Conservation (phyloP, 805 yeast genomes). For the Saccharomycopsis sp. region DNA sequence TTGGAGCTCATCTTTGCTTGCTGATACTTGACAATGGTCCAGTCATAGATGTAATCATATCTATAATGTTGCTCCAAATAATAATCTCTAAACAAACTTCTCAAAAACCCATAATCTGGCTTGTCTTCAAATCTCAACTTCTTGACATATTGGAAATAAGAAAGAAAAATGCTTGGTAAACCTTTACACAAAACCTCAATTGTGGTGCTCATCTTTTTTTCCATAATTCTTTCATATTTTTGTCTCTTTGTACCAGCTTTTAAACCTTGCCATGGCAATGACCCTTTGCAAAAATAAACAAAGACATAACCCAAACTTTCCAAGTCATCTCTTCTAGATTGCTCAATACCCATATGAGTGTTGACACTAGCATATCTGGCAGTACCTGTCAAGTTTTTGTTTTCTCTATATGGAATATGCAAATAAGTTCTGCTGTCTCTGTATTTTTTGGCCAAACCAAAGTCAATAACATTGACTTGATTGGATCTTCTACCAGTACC, state of each 20-base stretch:
- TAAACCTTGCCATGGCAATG: conserved; percentile 97
- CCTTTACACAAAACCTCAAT: conserved; percentile 83
- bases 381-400: conserved; percentile 93
- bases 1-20: conserved; percentile 40
- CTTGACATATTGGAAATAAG: conserved; percentile 81
- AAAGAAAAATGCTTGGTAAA: conserved; percentile 81
- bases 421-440: conserved; percentile 90
- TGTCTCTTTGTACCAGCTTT: conserved; percentile 96
- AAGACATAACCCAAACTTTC: conserved; percentile 92
- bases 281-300: conserved; percentile 90
- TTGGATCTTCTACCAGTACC: conserved; percentile 92
- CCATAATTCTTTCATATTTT: conserved; percentile 93
- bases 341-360: conserved; percentile 95
- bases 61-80: conserved; percentile 81
- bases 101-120: conserved; percentile 86
- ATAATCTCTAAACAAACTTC: conserved; percentile 82
- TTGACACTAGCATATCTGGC: conserved; percentile 94
- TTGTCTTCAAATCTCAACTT: conserved; percentile 90
- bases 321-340: conserved; percentile 91
- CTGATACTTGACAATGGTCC: conserved; percentile 83
- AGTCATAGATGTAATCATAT: conserved; percentile 91
- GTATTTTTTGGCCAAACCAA: conserved; percentile 88
- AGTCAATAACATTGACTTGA: conserved; percentile 89
- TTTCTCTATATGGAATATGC: conserved; percentile 94
- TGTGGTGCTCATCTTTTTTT: conserved; percentile 85